Conservation (phyloP, 345 rosid genomes). For the Moringa oleifera region DNA sequence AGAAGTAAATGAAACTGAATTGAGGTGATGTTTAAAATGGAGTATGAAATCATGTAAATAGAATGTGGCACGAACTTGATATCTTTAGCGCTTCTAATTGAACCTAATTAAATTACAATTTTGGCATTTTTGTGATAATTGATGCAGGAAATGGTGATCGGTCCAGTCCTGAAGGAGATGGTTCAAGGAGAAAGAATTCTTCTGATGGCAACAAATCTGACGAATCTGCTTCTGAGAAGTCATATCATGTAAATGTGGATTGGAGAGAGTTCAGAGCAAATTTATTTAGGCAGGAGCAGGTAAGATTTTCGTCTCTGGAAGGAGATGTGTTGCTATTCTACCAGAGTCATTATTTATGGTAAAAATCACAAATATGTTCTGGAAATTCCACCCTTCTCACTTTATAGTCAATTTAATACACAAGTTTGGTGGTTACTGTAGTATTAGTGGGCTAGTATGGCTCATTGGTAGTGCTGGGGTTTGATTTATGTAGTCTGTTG, state of each 20-base stretch:
- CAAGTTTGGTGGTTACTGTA: no score
- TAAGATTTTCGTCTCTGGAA: conserved; percentile 19
- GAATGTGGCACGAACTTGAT: conserved; percentile 1
- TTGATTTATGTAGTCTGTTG: no score
- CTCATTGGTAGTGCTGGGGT: no score
- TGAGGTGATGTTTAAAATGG: background rate
- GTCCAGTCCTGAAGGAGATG: conserved; percentile 49
- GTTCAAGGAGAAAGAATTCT: conserved; percentile 47
- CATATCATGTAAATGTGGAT: conserved; percentile 38
- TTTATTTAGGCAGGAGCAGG: conserved; percentile 73
- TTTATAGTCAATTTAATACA: background rate
- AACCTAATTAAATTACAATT: background rate
- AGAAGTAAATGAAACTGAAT: background rate
- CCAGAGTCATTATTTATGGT: background rate
- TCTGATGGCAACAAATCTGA: conserved; percentile 51
- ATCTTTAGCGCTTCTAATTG: background rate
- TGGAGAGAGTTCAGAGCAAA: conserved; percentile 96
- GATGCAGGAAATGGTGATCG: conserved; percentile 48
- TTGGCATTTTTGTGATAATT: conserved; percentile 4
- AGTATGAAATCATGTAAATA: no score
- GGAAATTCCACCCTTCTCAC: background rate
- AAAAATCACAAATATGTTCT: background rate
- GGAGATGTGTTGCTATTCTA: background rate
- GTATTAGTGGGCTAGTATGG: no score
- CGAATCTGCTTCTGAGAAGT: conserved; percentile 49